Percentiles rank a stretch among this genome's conserved stretches.
Conservation (phyloP, 2,329 filamentous ascomycete genomes). For the Colletotrichum agaves region DNA sequence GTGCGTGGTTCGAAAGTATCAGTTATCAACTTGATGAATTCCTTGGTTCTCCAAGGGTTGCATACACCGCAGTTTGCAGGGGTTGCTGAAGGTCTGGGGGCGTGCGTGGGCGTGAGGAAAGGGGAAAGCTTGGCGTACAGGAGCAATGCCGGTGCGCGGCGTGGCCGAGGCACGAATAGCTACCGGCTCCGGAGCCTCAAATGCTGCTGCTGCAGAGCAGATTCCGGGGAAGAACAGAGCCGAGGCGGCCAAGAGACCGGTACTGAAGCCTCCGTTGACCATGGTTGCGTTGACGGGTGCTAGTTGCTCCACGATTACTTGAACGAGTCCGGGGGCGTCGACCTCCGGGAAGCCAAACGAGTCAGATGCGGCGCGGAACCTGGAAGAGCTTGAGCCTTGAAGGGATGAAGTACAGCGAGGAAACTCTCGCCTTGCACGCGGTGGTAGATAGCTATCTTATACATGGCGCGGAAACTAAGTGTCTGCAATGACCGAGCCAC, state of each 20-base stretch:
- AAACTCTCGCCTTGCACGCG: neutral
- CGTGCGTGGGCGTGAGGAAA: neutral
- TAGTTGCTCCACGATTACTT: neutral
- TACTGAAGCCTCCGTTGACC: neutral
- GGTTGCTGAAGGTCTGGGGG: neutral
- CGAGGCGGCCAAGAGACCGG: neutral
- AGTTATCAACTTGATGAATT: neutral
- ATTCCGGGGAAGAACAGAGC: neutral
- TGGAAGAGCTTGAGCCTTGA: neutral
- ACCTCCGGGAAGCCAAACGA: neutral
- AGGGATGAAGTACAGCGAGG: neutral
- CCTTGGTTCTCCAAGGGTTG: neutral
- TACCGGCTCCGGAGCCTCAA: neutral
- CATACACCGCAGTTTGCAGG: neutral
- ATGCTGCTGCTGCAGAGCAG: neutral
- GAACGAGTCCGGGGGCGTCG: neutral
- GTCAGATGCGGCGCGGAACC: neutral
- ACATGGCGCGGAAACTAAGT: neutral
- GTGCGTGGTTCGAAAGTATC: neutral
- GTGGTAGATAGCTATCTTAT: neutral
- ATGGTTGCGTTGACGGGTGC: neutral
- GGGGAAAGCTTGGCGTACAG: conserved; percentile 5
- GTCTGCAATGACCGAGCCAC: neutral
- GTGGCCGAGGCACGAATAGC: conserved; percentile 1
- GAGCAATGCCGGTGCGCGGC: conserved; percentile 11